These are phyloP conservation scores for Plenodomus lindquistii DNA, from an alignment of 2,329 filamentous ascomycete genomes.

Conservation along the genomic window DNA sequence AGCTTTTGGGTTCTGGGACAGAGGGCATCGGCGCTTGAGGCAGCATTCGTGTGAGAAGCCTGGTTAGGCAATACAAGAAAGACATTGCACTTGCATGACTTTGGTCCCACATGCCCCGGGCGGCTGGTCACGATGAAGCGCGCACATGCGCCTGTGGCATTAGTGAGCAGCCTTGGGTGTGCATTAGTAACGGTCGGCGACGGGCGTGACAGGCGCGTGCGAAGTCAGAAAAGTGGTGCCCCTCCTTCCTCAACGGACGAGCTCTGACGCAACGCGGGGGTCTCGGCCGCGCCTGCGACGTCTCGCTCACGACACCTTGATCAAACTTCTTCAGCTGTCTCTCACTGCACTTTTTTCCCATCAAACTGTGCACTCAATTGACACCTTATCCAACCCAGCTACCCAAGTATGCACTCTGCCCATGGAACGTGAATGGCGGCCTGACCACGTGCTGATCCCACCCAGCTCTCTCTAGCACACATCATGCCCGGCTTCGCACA, in stretches of 20 bases:
- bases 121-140: neutral
- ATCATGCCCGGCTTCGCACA: slow-evolving; percentile 71
- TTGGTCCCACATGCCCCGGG: neutral
- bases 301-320: slow-evolving; percentile 11
- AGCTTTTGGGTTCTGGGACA: slow-evolving; percentile 34
- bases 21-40: slow-evolving; percentile 39
- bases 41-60: slow-evolving; percentile 40
- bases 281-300: slow-evolving; percentile 23
- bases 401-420: slow-evolving; percentile 16
- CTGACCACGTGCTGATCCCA: slow-evolving; percentile 15
- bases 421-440: neutral
- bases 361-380: slow-evolving; percentile 8
- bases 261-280: slow-evolving; percentile 30
- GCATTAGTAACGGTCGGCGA: slow-evolving; percentile 27
- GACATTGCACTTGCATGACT: slow-evolving; percentile 29
- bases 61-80: slow-evolving; percentile 37
- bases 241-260: slow-evolving; percentile 12
- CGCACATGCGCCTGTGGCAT: slow-evolving; percentile 5
- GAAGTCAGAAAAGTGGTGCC: slow-evolving; percentile 15
- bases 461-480: slow-evolving; percentile 23
- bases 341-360: slow-evolving; percentile 15
- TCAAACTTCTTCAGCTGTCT: slow-evolving; percentile 13
- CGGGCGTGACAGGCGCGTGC: slow-evolving; percentile 13
- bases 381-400: slow-evolving; percentile 6
- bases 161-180: slow-evolving; percentile 32